Evolutionary conservation across 1,284 basidiomycete species (phyloP), one percentile per base, ranked within the genome.

Genomic region (Afroboletus lepidellus): DNA sequence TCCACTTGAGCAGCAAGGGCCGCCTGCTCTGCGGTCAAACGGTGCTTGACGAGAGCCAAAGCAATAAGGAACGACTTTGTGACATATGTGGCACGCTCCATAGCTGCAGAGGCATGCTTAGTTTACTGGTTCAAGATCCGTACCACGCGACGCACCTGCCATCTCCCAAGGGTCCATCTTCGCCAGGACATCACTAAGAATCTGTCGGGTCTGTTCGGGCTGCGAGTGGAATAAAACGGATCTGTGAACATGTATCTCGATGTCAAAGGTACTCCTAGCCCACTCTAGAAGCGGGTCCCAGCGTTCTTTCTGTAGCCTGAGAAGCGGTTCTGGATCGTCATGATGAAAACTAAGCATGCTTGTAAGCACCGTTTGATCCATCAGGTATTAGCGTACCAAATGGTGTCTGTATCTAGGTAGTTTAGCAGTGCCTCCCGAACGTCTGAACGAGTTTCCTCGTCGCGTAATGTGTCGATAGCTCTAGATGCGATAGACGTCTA

Each of bases 341-440:
- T 92, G 83, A 57, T 92, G 88, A 72, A 94, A 98, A 67, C 92
- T 94, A 63, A 11, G 38, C 2, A 50, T 29, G 9, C 18, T 24
- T 45, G 29, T 58, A 41, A 59, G 54, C 39, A 38, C 18, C 33
- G 36, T 42, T 33, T 44, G 47, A 37, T 42, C 23, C 20, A 33
- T 43, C 16, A 11, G 25, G 37, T 16, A 41, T 24, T 38, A 57
- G 63, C 79, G 52, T 59, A 94, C 94, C 92, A 94, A 54, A 99
- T 85, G 0, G 97, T 95, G 68, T 99, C 97, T 3, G 96, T 98
- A 60, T 98, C 90, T 32, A 99, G 74, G 71, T 98, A 99, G 57
- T 85, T 82, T 46, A 98, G 69, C 41, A 99, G 70, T 20, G 84
- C 78, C n/a, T 79, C 77, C 29, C 83, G 79, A 25, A 96, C 88